Evolutionary conservation across 768 basidiomycete species (phyloP), one percentile per base, ranked within the genome.

Genomic region (Leccinum subtestaceum): DNA sequence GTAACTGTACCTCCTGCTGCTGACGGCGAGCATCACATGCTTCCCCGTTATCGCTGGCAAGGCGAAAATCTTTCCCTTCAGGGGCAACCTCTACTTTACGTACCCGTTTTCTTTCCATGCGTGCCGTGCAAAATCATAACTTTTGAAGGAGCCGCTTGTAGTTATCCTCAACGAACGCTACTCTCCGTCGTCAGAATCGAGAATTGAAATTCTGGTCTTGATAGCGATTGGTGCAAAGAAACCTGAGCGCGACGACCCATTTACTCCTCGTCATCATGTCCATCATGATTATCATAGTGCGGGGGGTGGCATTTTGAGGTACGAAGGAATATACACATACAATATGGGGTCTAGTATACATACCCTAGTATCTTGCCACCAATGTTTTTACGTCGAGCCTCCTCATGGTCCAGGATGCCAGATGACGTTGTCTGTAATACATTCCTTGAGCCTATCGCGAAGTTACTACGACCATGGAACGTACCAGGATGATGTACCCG

Each of bases 381-480:
- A 60, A 97, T 87, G 78, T 96, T 95, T 82, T 98, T 98, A 71
- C 95, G 88, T 79, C 96, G 88, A 49, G 96, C 96, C 82, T 98
- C 96, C 76, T 97, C 95, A 75, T 99, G 97, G 79, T 98, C 97
- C 73, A 98, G 84, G 76, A 98, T 99, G 64, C 97, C 97, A 17
- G 94, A 93, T 19, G 94, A 96, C 52, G 96, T 98, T 65, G 96
- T 99, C 92, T 94, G 59, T 2, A 55, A 19, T 31, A 46, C 47
- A 31, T 45, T 13, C 23, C 25, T 50, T 65, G 4, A 58, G 31
- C 19, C 29, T 29, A n/a, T 31, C 13, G 34, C 11, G 5, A 5
- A 29, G 58, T 31, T 38, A 53, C 10, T 15, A 29, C 0, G 0
- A 2, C 8, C 15, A 21, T 19, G 25, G 21, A 1, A 82, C 89